Evolutionary conservation across 2,329 filamentous ascomycete genomes (phyloP), one percentile per base, ranked within the genome.

Genomic region (Ophiostoma populinum): DNA sequence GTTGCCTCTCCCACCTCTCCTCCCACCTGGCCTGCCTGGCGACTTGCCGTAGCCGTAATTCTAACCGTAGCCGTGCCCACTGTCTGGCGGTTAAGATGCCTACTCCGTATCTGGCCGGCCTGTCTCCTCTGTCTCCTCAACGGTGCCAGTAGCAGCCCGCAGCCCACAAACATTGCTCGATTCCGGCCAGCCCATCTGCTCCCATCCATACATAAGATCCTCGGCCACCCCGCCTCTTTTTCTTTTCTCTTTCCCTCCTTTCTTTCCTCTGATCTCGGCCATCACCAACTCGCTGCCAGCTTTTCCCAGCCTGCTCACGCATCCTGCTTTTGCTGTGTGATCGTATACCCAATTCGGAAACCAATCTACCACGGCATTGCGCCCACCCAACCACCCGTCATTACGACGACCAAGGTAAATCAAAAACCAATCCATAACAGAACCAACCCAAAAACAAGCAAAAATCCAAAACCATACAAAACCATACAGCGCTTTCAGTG

Each of bases 301-400:
- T 39, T 35, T 39, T 35, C 31, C 35, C 35, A 42, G 42, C 38
- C 38, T 41, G 41, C 41, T 31, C 39, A 35, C 40, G 38, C 44
- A 37, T 42, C 34, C 41, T 44, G 44, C 41, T 38, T 41, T 39
- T 42, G 37, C 41, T 37, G 39, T 38, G 37, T 40, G 31, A 37
- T 41, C n/a, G 35, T 40, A 43, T 43, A 45, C 43, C 43, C 43
- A 40, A 44, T 44, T 34, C 36, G 42, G 41, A 43, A 44, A 38
- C 32, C n/a, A n/a, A n/a, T n/a, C n/a, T n/a, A n/a, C n/a, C n/a
- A n/a, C n/a, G n/a, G n/a, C n/a, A n/a, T n/a, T n/a, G n/a, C n/a
- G n/a, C n/a, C n/a, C n/a, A n/a, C n/a, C n/a, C n/a, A n/a, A n/a
- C n/a, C n/a, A n/a, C n/a, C n/a, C n/a, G n/a, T n/a, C n/a, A n/a